Base-by-base conservation (phyloP, 2,329 filamentous ascomycete genomes). In the Incumbomyces lentus region DNA sequence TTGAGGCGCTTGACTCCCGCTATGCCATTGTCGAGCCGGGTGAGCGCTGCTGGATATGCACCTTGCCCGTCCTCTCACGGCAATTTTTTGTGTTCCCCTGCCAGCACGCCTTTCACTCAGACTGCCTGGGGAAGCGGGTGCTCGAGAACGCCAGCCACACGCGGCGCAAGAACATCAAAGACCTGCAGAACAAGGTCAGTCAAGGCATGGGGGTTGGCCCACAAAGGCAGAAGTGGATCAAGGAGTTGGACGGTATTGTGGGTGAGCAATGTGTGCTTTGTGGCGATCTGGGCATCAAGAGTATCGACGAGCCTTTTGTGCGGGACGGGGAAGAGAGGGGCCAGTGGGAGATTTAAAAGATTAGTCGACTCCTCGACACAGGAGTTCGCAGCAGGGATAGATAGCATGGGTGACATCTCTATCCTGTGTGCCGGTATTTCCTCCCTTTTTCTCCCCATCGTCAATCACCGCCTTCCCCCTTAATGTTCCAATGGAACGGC, bases 41-140 rank as follows among this genome's bases (percentile, higher is more conserved):
- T 0, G 92, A 98, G 70, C 82, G 86, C 61, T 98, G 92, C 65
- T 93, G 90, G 68, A 79, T 84, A 2, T 98, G 92, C 60, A 79
- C 81, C 0, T 67, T 96, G 47, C 92, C 92, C 8, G 68, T 98
- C 45, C 73, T 98, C 13, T 89, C 85, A 60, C 71, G 89, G 45
- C 89, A 95, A 59, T 98, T 98, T 67, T 98, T 96, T 57, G 92
- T 98, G 14, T 98, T 98, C 56, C 92, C 92, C 0, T 98, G 92
- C 64, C 92, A 98, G 69, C 92, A 98, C 66, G 86, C 89, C 2
- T 98, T 98, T 60, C 92, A 98, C 64, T 90, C 86, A 35, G 92
- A 98, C 62, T 98, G 92, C 63, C 68, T 98, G 40, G 90, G 87
- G 0, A 82, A 79, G 58, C 84, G 84, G 60, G 87, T 96, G 1